Base-by-base conservation (phyloP, 192 early-diverging fungal species). In the Gonapodya prolifera region DNA sequence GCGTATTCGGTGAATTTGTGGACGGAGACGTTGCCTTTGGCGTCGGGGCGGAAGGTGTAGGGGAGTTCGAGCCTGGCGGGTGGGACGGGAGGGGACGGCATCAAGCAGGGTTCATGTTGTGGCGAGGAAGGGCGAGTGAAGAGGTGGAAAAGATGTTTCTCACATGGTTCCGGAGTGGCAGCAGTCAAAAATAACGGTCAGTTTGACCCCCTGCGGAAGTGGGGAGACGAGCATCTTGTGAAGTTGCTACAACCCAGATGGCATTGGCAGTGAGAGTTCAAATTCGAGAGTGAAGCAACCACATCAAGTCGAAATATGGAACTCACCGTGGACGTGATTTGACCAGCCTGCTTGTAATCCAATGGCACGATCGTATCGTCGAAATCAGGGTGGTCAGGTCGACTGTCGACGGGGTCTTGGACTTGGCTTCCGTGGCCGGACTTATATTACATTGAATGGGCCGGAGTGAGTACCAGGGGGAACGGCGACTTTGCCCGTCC, bases 81-180 rank as follows among this genome's bases (percentile, higher is more conserved):
- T n/a, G n/a, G n/a, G n/a, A n/a, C n/a, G n/a, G n/a, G n/a, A n/a
- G n/a, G n/a, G n/a, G n/a, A n/a, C n/a, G n/a, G n/a, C n/a, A n/a
- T n/a, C n/a, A n/a, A n/a, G n/a, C n/a, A n/a, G n/a, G n/a, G n/a
- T n/a, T n/a, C n/a, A n/a, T n/a, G n/a, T n/a, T n/a, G n/a, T n/a
- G n/a, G n/a, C n/a, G n/a, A n/a, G n/a, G n/a, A n/a, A n/a, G n/a
- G n/a, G n/a, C n/a, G n/a, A n/a, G n/a, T n/a, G n/a, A n/a, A n/a
- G n/a, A n/a, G n/a, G n/a, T n/a, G n/a, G n/a, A n/a, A n/a, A n/a
- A n/a, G n/a, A n/a, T n/a, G n/a, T n/a, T n/a, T n/a, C n/a, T n/a
- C n/a, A n/a, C n/a, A n/a, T n/a, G n/a, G 94, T 90, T 28, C 92
- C 94, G 35, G 91, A 92, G 78, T 95, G 92, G 80, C 94, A 95